These are phyloP conservation scores for Rhodotorula paludigena DNA, from an alignment of 768 basidiomycete species.

Conservation along the genomic window DNA sequence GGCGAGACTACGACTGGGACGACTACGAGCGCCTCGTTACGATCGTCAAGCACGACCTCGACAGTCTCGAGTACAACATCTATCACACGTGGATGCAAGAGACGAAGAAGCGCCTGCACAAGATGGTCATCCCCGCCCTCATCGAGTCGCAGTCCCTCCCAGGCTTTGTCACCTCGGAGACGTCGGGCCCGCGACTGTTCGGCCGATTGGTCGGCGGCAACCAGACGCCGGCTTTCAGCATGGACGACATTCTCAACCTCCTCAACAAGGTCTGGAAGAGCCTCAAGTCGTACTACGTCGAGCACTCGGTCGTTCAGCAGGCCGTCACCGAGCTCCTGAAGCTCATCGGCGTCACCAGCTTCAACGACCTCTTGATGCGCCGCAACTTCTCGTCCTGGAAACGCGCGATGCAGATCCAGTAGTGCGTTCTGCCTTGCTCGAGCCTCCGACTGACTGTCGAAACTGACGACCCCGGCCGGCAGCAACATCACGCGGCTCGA, in stretches of 20 bases:
- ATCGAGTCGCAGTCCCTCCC: slow-evolving; percentile 97
- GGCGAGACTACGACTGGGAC: slow-evolving; percentile 90
- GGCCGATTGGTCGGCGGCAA: slow-evolving; percentile 84
- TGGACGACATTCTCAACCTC: slow-evolving; percentile 96
- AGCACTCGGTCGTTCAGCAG: slow-evolving; percentile 92
- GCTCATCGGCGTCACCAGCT: slow-evolving; percentile 90
- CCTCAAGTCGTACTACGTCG: slow-evolving; percentile 96
- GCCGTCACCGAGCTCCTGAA: slow-evolving; percentile 91
- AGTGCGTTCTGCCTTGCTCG: slow-evolving; percentile 48
- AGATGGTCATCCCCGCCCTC: slow-evolving; percentile 98
- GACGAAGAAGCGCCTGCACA: slow-evolving; percentile 87
- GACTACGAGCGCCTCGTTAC: slow-evolving; percentile 93
- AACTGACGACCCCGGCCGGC: slow-evolving; percentile 4
- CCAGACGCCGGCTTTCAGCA: slow-evolving; percentile 81
- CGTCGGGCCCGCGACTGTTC: slow-evolving; percentile 86
- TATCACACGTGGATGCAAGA: slow-evolving; percentile 99
- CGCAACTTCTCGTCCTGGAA: slow-evolving; percentile 99
- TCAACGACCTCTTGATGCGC: slow-evolving; percentile 97
- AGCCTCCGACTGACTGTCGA: no score
- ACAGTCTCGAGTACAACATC: slow-evolving; percentile 97
- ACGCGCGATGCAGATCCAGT: slow-evolving; percentile 99
- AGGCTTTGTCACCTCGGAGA: slow-evolving; percentile 93
- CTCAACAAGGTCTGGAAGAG: slow-evolving; percentile 98
- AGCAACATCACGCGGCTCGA: slow-evolving; percentile 60
- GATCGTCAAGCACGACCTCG: slow-evolving; percentile 98